Base-by-base conservation (phyloP, 169 alveolate genomes). In the Amoebophrya sp. region DNA sequence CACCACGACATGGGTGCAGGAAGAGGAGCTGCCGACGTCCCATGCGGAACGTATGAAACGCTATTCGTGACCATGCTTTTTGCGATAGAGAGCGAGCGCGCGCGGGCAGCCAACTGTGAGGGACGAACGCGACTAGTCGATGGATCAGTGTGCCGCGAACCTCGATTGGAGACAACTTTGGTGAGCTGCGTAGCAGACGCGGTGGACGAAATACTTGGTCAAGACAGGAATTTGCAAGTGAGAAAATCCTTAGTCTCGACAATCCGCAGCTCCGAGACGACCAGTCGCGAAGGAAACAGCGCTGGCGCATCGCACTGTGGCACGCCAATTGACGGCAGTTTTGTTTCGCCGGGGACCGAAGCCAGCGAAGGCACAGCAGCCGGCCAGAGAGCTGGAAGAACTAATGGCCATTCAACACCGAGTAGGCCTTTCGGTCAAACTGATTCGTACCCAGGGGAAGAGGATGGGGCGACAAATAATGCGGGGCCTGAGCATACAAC, bases 31-130 rank as follows among this genome's bases (percentile, higher is more conserved):
- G n/a, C n/a, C n/a, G n/a, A n/a, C n/a, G n/a, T n/a, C n/a, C n/a
- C n/a, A n/a, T n/a, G n/a, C n/a, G n/a, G n/a, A n/a, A n/a, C n/a
- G n/a, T 12, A 47, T 12, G 65, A 47, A 47, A 65, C 83, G 38
- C 18, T 36, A 26, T 65, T 65, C 83, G 26, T 65, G 33, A 65
- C 83, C 3, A 18, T 18, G 83, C 83, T 65, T 6, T 65, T 65
- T 36, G 83, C 83, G 83, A 65, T 65, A 29, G 83, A 65, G 83
- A 65, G 83, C 83, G 83, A 65, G 38, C 39, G 36, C 2, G 83
- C 83, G 38, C 83, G 83, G 33, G 83, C 18, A 18, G 83, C 26
- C 39, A 65, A 65, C 83, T 65, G 83, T 65, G 2, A 26, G 83
- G 83, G 38, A 18, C 2, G 26, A 18, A 65, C 83, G 33, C 3